Evolutionary conservation across 2,329 filamentous ascomycete species (phyloP).

Genomic region (Parafenestella ontariensis): DNA sequence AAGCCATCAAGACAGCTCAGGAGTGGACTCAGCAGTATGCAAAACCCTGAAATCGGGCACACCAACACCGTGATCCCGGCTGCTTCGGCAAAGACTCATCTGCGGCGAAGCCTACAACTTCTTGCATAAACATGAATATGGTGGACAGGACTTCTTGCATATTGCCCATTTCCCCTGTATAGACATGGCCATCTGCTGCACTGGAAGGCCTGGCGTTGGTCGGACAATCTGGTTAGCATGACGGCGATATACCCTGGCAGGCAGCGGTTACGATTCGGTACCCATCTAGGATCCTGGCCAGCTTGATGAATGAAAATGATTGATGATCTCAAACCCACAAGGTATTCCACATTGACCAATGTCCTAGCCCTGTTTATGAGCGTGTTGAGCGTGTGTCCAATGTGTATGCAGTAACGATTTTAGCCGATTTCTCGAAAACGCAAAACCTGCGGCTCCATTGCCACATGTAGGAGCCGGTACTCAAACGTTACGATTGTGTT

Average conservation of each 20-base stretch:
- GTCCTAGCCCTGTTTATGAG: background rate
- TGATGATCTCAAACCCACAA: constrained; percentile 11
- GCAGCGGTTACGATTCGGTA: constrained; percentile 6
- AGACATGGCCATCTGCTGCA: constrained; percentile 18
- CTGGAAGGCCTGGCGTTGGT: constrained; percentile 27
- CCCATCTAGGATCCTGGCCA: constrained; percentile 10
- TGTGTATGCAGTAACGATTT: too few species aligned
- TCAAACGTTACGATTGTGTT: background rate
- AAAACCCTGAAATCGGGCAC: constrained; percentile 30
- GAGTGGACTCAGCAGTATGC: constrained; percentile 93
- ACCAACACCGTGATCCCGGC: background rate
- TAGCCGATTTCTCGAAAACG: background rate
- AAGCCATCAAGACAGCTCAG: constrained; percentile 87
- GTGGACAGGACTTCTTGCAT: constrained; percentile 2
- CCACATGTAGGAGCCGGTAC: background rate
- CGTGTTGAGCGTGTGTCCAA: too few species aligned
- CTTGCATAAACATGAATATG: background rate
- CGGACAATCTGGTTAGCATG: constrained; percentile 26
- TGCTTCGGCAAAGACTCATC: background rate
- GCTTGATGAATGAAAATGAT: constrained; percentile 27
- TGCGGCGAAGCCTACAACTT: background rate
- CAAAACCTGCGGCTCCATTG: background rate
- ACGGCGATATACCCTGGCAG: constrained; percentile 20
- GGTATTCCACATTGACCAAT: background rate
- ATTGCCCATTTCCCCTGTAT: constrained; percentile 10